Percentiles rank a stretch among this genome's conserved stretches.
Evolutionary conservation across 139 green algal genomes (phyloP).

Genomic region (Coccomyxa sp.): DNA sequence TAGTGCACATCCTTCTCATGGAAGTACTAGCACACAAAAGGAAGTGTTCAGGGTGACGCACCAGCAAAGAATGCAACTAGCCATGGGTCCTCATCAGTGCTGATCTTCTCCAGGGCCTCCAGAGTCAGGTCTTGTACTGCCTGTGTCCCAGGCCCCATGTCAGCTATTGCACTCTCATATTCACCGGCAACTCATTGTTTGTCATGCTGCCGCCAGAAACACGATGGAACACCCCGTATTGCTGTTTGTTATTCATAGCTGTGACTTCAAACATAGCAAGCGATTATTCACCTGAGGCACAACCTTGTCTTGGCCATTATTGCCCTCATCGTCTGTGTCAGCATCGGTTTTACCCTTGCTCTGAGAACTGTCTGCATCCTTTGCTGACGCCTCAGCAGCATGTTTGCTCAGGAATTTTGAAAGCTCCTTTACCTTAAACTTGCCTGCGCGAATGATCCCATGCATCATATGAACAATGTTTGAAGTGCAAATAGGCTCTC

Average conservation of each 20-base stretch:
- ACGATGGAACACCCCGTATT: too few species aligned
- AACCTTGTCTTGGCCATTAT: not conserved
- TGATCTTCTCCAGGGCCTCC: not conserved
- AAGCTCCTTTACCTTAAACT: constrained; percentile 26
- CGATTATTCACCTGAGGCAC: not conserved
- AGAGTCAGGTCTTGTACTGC: not conserved
- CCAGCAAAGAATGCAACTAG: not conserved
- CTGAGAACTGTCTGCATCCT: not conserved
- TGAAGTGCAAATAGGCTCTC: not conserved
- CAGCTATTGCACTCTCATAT: not conserved
- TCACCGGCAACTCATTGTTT: not conserved
- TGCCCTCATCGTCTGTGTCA: not conserved
- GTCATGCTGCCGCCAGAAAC: not conserved
- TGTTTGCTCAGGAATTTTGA: constrained; percentile 12
- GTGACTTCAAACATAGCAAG: too few species aligned
- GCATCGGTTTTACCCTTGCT: not conserved
- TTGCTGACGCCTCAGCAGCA: not conserved
- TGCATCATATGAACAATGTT: not conserved
- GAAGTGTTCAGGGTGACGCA: not conserved
- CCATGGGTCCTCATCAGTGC: not conserved
- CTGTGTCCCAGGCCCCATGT: not conserved
- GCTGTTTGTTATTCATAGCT: too few species aligned
- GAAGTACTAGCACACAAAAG: too few species aligned
- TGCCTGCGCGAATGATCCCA: not conserved
- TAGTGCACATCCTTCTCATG: too few species aligned